phyloP scores from a whole-genome alignment of 2,329 filamentous ascomycete genomes.

The Pyrenochaeta sp. region DNA sequence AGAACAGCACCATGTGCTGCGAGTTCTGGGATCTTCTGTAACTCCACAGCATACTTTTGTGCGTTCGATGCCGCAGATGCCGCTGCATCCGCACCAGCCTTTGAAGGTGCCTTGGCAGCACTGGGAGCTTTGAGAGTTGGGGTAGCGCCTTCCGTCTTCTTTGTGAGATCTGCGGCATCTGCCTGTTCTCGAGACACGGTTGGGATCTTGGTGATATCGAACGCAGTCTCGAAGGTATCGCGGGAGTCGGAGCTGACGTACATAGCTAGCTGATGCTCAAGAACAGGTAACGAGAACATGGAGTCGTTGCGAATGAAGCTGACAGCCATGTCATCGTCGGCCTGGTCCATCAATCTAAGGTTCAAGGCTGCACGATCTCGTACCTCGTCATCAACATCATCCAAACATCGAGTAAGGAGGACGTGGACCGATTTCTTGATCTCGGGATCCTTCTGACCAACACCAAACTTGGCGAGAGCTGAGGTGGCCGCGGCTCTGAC shows the following conservation, averaged over 20 bases:
- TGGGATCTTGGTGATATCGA: constrained; percentile 90
- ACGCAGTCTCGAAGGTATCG: constrained; percentile 81
- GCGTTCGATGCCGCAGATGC: constrained; percentile 81
- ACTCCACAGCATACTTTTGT: constrained; percentile 87
- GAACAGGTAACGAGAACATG: constrained; percentile 92
- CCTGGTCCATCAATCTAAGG: constrained; percentile 88
- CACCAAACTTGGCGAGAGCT: constrained; percentile 94
- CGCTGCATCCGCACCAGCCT: constrained; percentile 74
- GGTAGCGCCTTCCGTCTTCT: constrained; percentile 93
- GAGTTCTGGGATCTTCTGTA: constrained; percentile 90
- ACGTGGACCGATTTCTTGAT: constrained; percentile 96
- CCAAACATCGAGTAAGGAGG: constrained; percentile 88
- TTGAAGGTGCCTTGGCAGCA: constrained; percentile 75
- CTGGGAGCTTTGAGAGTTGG: constrained; percentile 94
- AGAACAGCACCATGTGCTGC: constrained; percentile 87
- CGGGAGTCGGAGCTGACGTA: constrained; percentile 95
- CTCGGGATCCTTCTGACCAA: constrained; percentile 91
- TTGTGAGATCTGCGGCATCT: constrained; percentile 92
- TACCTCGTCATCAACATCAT: constrained; percentile 97
- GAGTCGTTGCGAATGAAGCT: constrained; percentile 96
- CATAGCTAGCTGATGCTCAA: constrained; percentile 96
- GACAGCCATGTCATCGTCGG: constrained; percentile 80
- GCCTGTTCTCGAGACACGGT: constrained; percentile 96
- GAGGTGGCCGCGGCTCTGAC: constrained; percentile 95
- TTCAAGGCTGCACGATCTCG: constrained; percentile 94